Base-by-base conservation (phyloP, 768 basidiomycete species). In the Collybia sordida region DNA sequence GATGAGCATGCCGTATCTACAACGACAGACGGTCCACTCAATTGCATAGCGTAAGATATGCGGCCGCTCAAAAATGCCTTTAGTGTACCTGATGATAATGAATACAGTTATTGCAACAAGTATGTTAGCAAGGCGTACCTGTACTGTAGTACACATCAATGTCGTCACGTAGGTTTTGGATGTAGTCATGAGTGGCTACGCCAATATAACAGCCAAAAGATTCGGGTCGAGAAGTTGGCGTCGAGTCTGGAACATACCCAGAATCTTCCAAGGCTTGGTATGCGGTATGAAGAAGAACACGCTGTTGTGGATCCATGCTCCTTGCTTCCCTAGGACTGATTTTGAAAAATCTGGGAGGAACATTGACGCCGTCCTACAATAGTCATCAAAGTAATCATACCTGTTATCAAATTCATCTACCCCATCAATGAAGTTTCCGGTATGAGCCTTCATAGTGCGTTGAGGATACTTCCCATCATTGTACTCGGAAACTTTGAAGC, bases 1-100 rank as follows among this genome's bases (percentile, higher is more conserved):
- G 86, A 85, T 6, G 87, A 90, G 61, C 88, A 90, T 0, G 87
- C 85, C 0, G 88, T 90, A 52, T 90, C 85, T 28, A 87, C 66
- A 0, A 86, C 85, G 15, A 86, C 69, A 0, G 88, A 88, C 1
- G 88, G 87, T 0, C 88, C 88, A 31, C 82, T 72, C 40, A 87
- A 72, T 49, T 79, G 72, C 73, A 88, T 81, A 3, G 79, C 81
- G 54, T 87, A 82, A 0, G 87, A 86, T 44, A 90, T 73, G 18
- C 86, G 81, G 8, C 88, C 88, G 50, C 84, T 85, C 40, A 88
- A 65, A 62, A 88, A 88, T 23, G 86, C 78, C 35, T 69, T 73
- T 42, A 88, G 59, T 0, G 83, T 90, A n/a, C 88, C 88, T 86
- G 28, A 27, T 12, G 23, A 23, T 1, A 23, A 17, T 12, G 21